Percentiles rank a stretch among this genome's conserved stretches.
Evolutionary conservation across 2,329 filamentous ascomycete genomes (phyloP).

Genomic region (Tolypocladium ovalisporum): DNA sequence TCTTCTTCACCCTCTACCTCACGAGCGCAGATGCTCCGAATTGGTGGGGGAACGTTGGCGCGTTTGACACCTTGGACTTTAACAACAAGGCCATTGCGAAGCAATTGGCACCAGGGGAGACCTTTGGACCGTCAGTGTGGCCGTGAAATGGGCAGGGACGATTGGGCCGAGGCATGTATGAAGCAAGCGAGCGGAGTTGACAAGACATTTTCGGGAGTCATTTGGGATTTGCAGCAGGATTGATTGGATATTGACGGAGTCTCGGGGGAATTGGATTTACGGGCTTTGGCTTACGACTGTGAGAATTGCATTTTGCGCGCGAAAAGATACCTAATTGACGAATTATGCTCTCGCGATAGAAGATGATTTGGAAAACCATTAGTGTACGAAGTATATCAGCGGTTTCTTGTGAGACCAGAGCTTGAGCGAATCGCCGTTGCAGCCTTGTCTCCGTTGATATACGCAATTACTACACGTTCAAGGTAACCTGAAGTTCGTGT

Average conservation of each 20-base stretch:
- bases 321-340: slow-evolving; percentile 6
- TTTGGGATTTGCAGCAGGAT: background rate
- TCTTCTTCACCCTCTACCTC: slow-evolving; percentile 58
- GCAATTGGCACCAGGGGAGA: slow-evolving; percentile 29
- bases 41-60: slow-evolving; percentile 52
- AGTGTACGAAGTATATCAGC: background rate
- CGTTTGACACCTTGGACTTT: slow-evolving; percentile 36
- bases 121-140: slow-evolving; percentile 35
- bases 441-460: background rate
- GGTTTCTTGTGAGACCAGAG: background rate
- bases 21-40: slow-evolving; percentile 41
- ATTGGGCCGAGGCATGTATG: background rate
- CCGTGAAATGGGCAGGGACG: slow-evolving; percentile 2
- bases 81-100: slow-evolving; percentile 30
- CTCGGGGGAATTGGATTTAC: slow-evolving; percentile 1
- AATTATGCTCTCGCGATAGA: background rate
- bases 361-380: background rate
- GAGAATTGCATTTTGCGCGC: background rate
- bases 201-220: background rate
- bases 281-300: background rate
- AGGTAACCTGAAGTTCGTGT: background rate
- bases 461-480: background rate
- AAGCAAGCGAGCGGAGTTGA: background rate
- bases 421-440: background rate
- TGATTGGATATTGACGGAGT: slow-evolving; percentile 6